These are phyloP conservation scores for Backusella liffmaniae DNA, from an alignment of 192 early-diverging fungal genomes.

Conservation along the genomic window DNA sequence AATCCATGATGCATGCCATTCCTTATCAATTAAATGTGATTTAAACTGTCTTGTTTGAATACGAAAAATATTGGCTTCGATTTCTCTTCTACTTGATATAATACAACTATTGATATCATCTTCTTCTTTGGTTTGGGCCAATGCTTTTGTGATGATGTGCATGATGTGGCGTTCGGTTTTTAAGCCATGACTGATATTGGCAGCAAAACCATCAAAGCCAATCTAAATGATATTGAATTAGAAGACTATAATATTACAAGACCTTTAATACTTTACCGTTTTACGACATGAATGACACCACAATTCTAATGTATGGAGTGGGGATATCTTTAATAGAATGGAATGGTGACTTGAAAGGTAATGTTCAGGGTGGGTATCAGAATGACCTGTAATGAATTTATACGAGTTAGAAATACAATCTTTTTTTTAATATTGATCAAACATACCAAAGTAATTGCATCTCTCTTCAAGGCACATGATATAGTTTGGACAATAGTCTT, in stretches of 20 bases:
- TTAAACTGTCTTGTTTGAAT: not conserved
- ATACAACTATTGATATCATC: not conserved
- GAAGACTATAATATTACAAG: not conserved
- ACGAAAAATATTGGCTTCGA: not conserved
- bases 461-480: not conserved
- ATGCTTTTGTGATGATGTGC: not conserved
- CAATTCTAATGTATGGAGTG: not conserved
- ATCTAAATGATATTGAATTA: not conserved
- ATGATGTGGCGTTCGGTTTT: not conserved
- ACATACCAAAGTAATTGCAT: not conserved
- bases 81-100: constrained; percentile 3
- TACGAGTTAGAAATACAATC: not conserved
- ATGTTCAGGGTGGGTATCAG: constrained; percentile 2
- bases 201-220: not conserved
- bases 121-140: not conserved
- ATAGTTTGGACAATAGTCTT: not conserved
- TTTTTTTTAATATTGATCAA: not conserved
- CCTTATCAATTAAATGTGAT: constrained; percentile 1
- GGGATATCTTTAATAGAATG: not conserved
- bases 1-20: not conserved
- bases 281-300: not conserved
- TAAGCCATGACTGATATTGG: not conserved
- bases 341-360: not conserved
- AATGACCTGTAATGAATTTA: not conserved
- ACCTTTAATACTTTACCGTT: not conserved